phyloP scores from a whole-genome alignment of 2,329 filamentous ascomycete genomes.

The Trichothecium roseum region DNA sequence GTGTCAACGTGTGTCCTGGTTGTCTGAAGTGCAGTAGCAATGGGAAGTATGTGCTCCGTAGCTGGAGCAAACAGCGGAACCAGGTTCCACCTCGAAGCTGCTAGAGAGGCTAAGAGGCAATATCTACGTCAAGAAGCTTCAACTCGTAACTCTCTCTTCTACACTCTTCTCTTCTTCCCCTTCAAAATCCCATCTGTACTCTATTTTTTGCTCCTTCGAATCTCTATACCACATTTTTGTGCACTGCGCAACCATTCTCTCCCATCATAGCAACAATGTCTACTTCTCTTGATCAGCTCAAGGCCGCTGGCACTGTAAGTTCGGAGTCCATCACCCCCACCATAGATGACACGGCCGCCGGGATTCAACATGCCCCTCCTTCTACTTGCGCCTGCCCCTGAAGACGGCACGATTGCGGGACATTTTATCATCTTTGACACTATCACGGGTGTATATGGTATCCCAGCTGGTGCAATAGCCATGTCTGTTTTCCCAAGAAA shows the following conservation, averaged over 20 bases:
- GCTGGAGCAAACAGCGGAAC: too few species aligned
- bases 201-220: background rate
- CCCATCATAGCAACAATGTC: conserved; percentile 46
- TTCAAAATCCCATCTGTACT: conserved; percentile 2
- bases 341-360: conserved; percentile 10
- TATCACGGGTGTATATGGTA: background rate
- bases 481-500: conserved; percentile 1
- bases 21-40: too few species aligned
- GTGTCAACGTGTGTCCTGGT: too few species aligned
- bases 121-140: conserved; percentile 11
- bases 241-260: too few species aligned
- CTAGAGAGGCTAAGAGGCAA: conserved; percentile 2
- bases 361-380: conserved; percentile 17
- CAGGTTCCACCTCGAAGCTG: too few species aligned
- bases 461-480: conserved; percentile 1
- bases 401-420: background rate
- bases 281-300: conserved; percentile 90
- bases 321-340: conserved; percentile 8
- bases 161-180: conserved; percentile 3
- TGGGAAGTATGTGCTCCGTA: too few species aligned
- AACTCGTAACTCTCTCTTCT: conserved; percentile 7
- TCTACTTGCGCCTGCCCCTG: background rate
- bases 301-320: conserved; percentile 91
- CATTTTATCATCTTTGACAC: background rate
- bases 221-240: conserved; percentile 2